Base-by-base conservation (phyloP, 2,329 filamentous ascomycete species). In the Aspergillus fischeri region DNA sequence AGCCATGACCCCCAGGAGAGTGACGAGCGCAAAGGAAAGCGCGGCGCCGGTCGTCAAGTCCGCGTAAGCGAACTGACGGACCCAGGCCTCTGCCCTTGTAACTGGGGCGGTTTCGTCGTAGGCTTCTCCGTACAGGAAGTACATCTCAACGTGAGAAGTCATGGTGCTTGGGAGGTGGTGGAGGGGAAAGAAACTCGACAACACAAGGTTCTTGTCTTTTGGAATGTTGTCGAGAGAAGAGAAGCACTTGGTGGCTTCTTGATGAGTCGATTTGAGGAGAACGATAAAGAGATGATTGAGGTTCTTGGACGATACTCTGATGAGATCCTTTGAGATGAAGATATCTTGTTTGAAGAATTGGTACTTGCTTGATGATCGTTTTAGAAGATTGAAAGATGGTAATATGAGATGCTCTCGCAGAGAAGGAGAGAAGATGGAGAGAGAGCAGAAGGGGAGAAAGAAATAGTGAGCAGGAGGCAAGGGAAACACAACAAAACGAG, bases 41-140 rank as follows among this genome's bases (percentile, higher is more conserved):
- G 54, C 55, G 11, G 56, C 58, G 0, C 52, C 51, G 4, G 42
- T 24, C n/a, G 55, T 62, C 17, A 63, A 35, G 45, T 65, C 62
- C 14, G 57, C 25, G 21, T 55, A 49, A 1, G 17, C 51, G 7
- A 63, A 20, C 6, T 54, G 38, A 20, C 47, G 48, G 11, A 61
- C 5, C 20, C 44, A 51, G 10, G 54, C 41, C 25, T 49, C 6
- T 29, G 50, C 53, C 20, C 54, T 54, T 2, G 56, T 20, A 1
- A 24, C 24, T 24, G 21, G 20, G 44, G 44, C 21, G 2, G 24
- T 17, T 45, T 45, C 42, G 11, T 60, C 52, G 35, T 56, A 29
- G 7, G 53, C 54, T 8, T 57, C 53, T 10, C 62, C 63, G 41
- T 55, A 63, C 14, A 64, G 45, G 41, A 62, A 60, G 9, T 56